Evolutionary conservation across 805 yeast genomes (phyloP).

Genomic region (Danielia oregonensis): DNA sequence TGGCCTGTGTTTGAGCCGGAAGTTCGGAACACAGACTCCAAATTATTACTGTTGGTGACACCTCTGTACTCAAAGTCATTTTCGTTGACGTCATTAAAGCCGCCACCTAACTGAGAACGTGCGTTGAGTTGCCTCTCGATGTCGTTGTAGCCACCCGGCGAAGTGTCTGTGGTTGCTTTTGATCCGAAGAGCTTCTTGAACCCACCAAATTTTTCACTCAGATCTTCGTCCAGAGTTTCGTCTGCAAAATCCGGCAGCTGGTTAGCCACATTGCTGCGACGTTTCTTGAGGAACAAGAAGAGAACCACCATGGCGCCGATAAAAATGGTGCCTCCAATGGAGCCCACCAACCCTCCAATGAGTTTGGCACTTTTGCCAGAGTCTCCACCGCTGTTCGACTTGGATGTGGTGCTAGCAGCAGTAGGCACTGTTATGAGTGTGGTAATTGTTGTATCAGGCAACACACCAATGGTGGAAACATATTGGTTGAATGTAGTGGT

Average conservation of each 20-base stretch:
- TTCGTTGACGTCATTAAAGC: slow-evolving; percentile 9
- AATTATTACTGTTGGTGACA: slow-evolving; percentile 39
- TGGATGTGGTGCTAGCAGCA: slow-evolving; percentile 16
- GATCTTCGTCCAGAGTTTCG: slow-evolving; percentile 17
- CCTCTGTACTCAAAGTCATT: slow-evolving; percentile 42
- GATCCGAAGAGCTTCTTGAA: slow-evolving; percentile 31
- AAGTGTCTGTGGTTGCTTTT: slow-evolving; percentile 8
- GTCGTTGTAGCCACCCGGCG: slow-evolving; percentile 19
- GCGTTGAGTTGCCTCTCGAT: slow-evolving; percentile 24
- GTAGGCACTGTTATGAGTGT: slow-evolving; percentile 39
- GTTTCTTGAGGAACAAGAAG: slow-evolving; percentile 31
- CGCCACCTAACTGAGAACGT: slow-evolving; percentile 10
- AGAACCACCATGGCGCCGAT: slow-evolving; percentile 35
- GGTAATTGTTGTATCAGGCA: slow-evolving; percentile 37
- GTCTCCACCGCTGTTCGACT: slow-evolving; percentile 5
- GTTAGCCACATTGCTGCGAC: slow-evolving; percentile 30
- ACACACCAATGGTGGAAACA: slow-evolving; percentile 18
- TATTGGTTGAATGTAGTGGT: slow-evolving; percentile 6
- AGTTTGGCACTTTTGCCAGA: slow-evolving; percentile 27
- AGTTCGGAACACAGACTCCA: slow-evolving; percentile 34
- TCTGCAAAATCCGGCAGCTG: slow-evolving; percentile 44
- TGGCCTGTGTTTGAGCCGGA: slow-evolving; percentile 8
- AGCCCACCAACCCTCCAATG: slow-evolving; percentile 45
- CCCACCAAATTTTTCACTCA: slow-evolving; percentile 19
- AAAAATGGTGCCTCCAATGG: slow-evolving; percentile 43